Evolutionary conservation across 1,139 yeast species (phyloP), one percentile per base, ranked within the genome.

Genomic region (Candida sp.): DNA sequence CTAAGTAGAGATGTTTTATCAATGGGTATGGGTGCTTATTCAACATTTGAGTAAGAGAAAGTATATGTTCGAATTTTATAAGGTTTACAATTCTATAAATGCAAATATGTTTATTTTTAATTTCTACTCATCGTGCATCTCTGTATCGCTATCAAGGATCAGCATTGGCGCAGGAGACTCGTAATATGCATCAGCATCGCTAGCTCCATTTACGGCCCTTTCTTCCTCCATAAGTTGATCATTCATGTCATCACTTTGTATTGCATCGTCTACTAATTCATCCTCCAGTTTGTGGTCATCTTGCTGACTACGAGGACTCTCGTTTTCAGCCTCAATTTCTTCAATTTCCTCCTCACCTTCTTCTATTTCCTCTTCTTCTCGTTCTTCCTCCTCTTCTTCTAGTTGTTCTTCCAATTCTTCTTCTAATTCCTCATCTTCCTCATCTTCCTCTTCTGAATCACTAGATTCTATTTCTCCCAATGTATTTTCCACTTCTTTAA

Each of bases 401-500:
- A 39, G 43, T 27, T 47, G 51, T 33, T 48, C 49, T 30, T 50
- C 51, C 9, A 46, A 54, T 34, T 45, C 50, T 7, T 46, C 45
- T 21, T 42, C 49, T 30, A 49, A 49, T 22, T 49, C 45, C 21
- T 46, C 51, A 6, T 47, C 51, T 7, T 48, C 54, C 21, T 44
- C 54, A 6, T 43, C 50, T 12, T 47, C 51, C 4, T 41, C 49
- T 23, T 49, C 52, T 7, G 47, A 51, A 39, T 62, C 68, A 42
- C 52, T 55, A 36, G 44, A 48, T 38, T 63, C 63, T 25, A 71
- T 61, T 22, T 54, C 39, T 9, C 30, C 39, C 25, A 37, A 15
- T 4, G 12, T 19, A 8, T 19, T 49, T 35, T 62, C 68, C 6
- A 73, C 66, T 27, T 61, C 61, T 5, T 53, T 58, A 27, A 65